Percentiles rank a stretch among this genome's conserved stretches.
Evolutionary conservation across 345 rosid species (phyloP).

Genomic region (Dovyalis caffra): DNA sequence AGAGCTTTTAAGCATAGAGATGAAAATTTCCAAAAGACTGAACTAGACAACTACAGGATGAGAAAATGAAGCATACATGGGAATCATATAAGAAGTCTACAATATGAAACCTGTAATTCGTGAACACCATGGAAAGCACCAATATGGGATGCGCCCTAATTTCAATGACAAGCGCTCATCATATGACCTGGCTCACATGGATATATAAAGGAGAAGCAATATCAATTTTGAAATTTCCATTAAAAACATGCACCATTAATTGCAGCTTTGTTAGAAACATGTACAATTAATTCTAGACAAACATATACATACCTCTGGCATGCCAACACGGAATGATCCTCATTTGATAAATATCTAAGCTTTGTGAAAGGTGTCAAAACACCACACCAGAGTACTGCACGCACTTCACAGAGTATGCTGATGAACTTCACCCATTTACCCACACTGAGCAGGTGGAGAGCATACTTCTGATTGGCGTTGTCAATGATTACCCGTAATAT

Average conservation of each 20-base stretch:
- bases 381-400: conserved; percentile 67
- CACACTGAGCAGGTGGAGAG: conserved; percentile 37
- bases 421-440: conserved; percentile 70
- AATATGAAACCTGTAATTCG: conserved; percentile 58
- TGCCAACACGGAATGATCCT: conserved; percentile 34
- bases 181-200: conserved; percentile 41
- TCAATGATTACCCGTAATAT: conserved; percentile 54
- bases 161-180: conserved; percentile 43
- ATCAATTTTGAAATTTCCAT: conserved; percentile 2
- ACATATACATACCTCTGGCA: conserved; percentile 47
- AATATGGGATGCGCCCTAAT: conserved; percentile 51
- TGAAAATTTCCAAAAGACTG: background rate
- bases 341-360: conserved; percentile 40
- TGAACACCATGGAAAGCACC: conserved; percentile 66
- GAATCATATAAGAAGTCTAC: conserved; percentile 6
- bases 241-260: background rate
- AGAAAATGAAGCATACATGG: background rate
- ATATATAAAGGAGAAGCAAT: background rate
- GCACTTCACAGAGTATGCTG: conserved; percentile 51
- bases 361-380: conserved; percentile 42
- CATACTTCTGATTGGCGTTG: conserved; percentile 28
- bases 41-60: background rate
- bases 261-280: background rate
- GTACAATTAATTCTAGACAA: background rate
- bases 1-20: background rate